These are phyloP conservation scores for Gossypium anomalum DNA, from an alignment of 345 rosid species.

Conservation along the genomic window DNA sequence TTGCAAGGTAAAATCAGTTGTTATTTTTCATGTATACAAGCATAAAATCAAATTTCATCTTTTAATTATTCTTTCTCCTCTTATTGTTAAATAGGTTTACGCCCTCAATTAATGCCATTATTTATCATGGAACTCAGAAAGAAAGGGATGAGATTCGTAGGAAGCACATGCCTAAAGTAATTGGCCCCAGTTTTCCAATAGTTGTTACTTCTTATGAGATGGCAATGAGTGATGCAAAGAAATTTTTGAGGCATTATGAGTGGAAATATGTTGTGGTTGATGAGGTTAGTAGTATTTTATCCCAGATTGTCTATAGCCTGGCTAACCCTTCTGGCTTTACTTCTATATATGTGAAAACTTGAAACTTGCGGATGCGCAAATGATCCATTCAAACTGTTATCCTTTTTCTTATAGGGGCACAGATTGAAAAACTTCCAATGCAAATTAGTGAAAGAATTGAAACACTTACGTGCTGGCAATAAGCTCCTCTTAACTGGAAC, in stretches of 20 bases:
- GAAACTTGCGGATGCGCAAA: not conserved
- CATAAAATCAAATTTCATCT: not conserved
- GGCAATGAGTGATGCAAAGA: slow-evolving; percentile 74
- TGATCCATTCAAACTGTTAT: slow-evolving; percentile 11
- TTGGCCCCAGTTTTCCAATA: slow-evolving; percentile 82
- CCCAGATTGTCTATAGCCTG: not conserved
- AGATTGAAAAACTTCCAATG: slow-evolving; percentile 85
- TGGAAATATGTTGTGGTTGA: slow-evolving; percentile 97
- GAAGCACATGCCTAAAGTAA: slow-evolving; percentile 61
- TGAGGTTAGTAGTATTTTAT: slow-evolving; percentile 53
- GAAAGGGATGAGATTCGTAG: slow-evolving; percentile 60
- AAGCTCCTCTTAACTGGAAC: slow-evolving; percentile 93
- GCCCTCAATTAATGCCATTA: slow-evolving; percentile 65
- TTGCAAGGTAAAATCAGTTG: slow-evolving; percentile 49
- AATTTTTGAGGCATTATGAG: slow-evolving; percentile 49
- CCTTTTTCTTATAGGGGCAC: slow-evolving; percentile 62
- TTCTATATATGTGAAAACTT: not conserved
- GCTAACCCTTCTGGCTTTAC: not conserved
- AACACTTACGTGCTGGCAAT: slow-evolving; percentile 49
- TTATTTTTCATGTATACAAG: slow-evolving; percentile 9
- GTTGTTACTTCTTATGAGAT: slow-evolving; percentile 88
- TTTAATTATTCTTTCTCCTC: not conserved
- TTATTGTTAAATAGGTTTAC: slow-evolving; percentile 48
- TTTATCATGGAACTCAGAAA: slow-evolving; percentile 77
- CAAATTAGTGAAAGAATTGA: slow-evolving; percentile 69